Evolutionary conservation across 2,329 filamentous ascomycete genomes (phyloP).

Genomic region (Xylaria sp.): DNA sequence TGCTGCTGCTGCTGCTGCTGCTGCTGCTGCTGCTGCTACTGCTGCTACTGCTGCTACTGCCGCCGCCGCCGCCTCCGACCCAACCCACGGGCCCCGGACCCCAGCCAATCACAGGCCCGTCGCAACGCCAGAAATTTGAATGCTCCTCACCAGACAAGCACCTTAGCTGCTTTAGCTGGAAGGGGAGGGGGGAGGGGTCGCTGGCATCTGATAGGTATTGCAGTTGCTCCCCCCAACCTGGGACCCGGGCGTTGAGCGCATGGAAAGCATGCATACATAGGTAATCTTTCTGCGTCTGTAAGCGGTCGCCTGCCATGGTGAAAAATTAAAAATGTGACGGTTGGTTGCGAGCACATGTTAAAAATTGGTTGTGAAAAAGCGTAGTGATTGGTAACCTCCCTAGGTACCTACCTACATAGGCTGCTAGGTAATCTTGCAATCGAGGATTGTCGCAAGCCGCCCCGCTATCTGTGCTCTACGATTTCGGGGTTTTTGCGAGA

Average conservation of each 20-base stretch:
- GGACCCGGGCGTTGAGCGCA: neutral
- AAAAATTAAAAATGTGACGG: neutral
- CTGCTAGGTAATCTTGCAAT: too few species aligned
- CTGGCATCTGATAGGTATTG: too few species aligned
- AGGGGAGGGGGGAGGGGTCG: too few species aligned
- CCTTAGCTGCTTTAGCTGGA: too few species aligned
- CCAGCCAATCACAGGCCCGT: slow-evolving; percentile 17
- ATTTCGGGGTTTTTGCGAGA: neutral
- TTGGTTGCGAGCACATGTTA: neutral
- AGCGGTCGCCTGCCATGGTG: neutral
- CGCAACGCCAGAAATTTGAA: slow-evolving; percentile 13
- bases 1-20: slow-evolving; percentile 1
- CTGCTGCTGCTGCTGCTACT: too few species aligned
- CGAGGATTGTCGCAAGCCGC: neutral
- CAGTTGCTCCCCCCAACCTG: too few species aligned
- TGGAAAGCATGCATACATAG: neutral
- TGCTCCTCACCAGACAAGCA: neutral
- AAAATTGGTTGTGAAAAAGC: neutral
- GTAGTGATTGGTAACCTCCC: neutral
- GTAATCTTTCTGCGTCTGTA: neutral
- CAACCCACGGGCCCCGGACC: slow-evolving; percentile 4
- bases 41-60: too few species aligned
- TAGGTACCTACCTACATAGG: too few species aligned
- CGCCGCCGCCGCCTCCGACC: slow-evolving; percentile 5
- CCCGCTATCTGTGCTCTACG: neutral